phyloP scores from a whole-genome alignment of 108 stramenopile species.

The Pseudonitzschia multiseries region DNA sequence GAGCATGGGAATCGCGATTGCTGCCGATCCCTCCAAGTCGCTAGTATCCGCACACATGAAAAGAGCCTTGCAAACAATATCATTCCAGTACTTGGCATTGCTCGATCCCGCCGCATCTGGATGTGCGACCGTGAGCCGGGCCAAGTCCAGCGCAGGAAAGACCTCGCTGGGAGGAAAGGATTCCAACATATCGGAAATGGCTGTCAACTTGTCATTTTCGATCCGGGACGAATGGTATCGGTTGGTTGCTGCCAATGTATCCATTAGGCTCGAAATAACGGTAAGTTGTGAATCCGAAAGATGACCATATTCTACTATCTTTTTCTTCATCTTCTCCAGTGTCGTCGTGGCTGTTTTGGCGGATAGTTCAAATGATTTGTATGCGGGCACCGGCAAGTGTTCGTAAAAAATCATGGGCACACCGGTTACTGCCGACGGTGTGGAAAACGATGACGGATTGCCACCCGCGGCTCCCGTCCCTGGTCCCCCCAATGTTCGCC shows the following conservation, averaged over 20 bases:
- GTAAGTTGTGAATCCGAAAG: slow-evolving; percentile 39
- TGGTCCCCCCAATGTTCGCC: slow-evolving; percentile 57
- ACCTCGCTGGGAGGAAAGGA: slow-evolving; percentile 46
- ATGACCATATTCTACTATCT: slow-evolving; percentile 63
- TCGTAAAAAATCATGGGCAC: slow-evolving; percentile 46
- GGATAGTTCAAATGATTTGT: slow-evolving; percentile 66
- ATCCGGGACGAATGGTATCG: slow-evolving; percentile 79
- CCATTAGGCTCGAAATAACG: slow-evolving; percentile 30
- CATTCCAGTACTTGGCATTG: slow-evolving; percentile 53
- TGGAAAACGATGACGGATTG: slow-evolving; percentile 11
- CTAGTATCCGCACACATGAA: slow-evolving; percentile 23
- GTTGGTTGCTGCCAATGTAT: slow-evolving; percentile 66
- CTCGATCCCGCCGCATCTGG: slow-evolving; percentile 59
- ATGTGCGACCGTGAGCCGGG: slow-evolving; percentile 67
- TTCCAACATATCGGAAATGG: slow-evolving; percentile 57
- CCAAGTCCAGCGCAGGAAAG: slow-evolving; percentile 84
- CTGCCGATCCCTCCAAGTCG: slow-evolving; percentile 43
- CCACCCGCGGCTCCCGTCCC: slow-evolving; percentile 23
- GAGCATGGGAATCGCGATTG: slow-evolving; percentile 86
- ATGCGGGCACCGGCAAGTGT: slow-evolving; percentile 69
- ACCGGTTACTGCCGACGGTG: slow-evolving; percentile 38
- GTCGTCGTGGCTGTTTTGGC: slow-evolving; percentile 55
- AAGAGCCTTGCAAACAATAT: slow-evolving; percentile 29
- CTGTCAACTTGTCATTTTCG: slow-evolving; percentile 40
- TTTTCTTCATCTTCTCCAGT: slow-evolving; percentile 69